Evolutionary conservation across 371 early-diverging fungal genomes (phyloP), one percentile per base, ranked within the genome.

Genomic region (Lichtheimia ramosa): DNA sequence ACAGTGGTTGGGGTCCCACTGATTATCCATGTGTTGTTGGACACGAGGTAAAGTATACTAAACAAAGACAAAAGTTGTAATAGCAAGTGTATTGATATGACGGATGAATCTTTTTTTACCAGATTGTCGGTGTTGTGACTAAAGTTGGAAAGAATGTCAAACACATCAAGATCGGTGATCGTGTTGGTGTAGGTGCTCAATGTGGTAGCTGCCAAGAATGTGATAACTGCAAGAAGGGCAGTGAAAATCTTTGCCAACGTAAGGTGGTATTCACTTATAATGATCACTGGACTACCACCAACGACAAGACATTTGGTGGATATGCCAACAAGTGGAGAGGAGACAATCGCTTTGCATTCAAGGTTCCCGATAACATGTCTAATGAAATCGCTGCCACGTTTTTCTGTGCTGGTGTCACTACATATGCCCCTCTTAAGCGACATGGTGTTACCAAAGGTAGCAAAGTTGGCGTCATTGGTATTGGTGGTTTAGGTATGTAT

Each of bases 181-280:
- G 83, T 6, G 89, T 88, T 49, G 93, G 93, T 43, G 85, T 86
- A 12, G 91, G 91, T 25, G 85, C 85, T 34, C 85, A 87, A 66
- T 73, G 70, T 21, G 72, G 73, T 21, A 67, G 81, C 5, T 83
- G 86, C 53, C 56, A 73, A 12, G 50, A 70, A 24, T 69, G 70
- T 40, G 54, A 71, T 0, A 39, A 59, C 24, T 76, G 77, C 48
- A 58, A 62, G 10, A 42, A 56, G 12, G 68, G 66, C 16, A 12
- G 52, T 12, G 70, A 69, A 24, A 39, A 74, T 42, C 34, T 69
- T 21, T 75, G 75, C 50, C 24, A 50, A 41, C 46, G 46, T 23
- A 46, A 52, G 6, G 18, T 10, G 13, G 54, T 63, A 14, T 20
- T 40, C 21, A 75, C 75, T 15, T 75, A 75, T 54, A 65, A 74